Evolutionary conservation across 2,329 filamentous ascomycete genomes (phyloP), one percentile per base, ranked within the genome.

Genomic region (Neonectria magnoliae): DNA sequence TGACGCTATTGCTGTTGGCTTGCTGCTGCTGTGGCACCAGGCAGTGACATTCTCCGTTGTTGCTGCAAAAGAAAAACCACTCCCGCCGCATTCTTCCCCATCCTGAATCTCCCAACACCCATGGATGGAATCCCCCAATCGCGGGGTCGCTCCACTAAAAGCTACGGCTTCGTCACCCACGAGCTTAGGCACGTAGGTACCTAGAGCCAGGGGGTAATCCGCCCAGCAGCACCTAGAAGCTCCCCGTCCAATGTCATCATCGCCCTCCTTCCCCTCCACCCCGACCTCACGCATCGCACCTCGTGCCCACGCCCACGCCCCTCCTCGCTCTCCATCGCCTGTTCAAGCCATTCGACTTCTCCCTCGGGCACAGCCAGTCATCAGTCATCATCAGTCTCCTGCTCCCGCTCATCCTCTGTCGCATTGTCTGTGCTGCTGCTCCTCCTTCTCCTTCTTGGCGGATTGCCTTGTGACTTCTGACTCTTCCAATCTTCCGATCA

Each of bases 391-490:
- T 64, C 29, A 20, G 38, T 33, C 11, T 33, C 29, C 29, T 33
- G 27, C 48, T 22, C n/a, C 47, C 31, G 16, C 47, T 50, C 25
- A 7, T 50, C 47, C 48, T 33, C 48, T 31, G 22, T 31, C 31
- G n/a, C 48, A 51, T 60, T 36, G 38, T 7, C 18, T 16, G n/a
- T n/a, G 38, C 53, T n/a, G 38, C 57, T 59, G 29, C 38, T 50
- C 33, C 51, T 53, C 50, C 51, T 56, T 38, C 38, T 31, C 9
- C 36, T 55, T 25, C 61, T 56, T 64, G 61, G 51, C 61, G 38
- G 47, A 47, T 52, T 36, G 56, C 56, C 61, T 52, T 64, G 51
- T 64, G 61, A 64, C 55, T 14, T 64, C 44, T 64, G 61, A 60
- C 61, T 64, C 56, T 59, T 64, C 20, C 50, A 50, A 55, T 53